phyloP scores from a whole-genome alignment of 2,329 filamentous ascomycete genomes.

The Colletotrichum scovillei region DNA sequence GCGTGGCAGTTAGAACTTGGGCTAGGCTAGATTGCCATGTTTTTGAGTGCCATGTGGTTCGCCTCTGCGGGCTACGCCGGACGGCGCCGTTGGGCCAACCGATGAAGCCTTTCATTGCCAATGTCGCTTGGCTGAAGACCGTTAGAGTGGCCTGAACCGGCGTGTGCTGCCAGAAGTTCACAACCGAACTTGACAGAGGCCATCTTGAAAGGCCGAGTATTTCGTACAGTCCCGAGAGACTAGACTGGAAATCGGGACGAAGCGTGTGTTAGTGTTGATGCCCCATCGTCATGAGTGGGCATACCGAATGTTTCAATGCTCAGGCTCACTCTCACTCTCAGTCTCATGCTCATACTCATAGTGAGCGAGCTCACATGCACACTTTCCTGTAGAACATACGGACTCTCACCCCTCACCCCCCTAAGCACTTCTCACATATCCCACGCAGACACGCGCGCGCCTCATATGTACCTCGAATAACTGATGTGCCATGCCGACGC shows the following conservation, averaged over 20 bases:
- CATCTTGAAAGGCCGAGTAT: not conserved
- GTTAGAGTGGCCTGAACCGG: not conserved
- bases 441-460: not conserved
- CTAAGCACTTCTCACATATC: not conserved
- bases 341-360: not conserved
- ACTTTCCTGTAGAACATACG: not conserved
- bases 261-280: not conserved
- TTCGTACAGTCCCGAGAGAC: not conserved
- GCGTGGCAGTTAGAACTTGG: not conserved
- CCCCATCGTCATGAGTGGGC: not conserved
- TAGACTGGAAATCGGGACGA: not conserved
- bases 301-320: not conserved
- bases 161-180: not conserved
- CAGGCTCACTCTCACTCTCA: not conserved
- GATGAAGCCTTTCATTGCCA: not conserved
- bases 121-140: conserved; percentile 4
- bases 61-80: conserved; percentile 11
- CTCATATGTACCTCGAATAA: not conserved
- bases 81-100: not conserved
- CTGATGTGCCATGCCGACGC: not conserved
- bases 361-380: not conserved
- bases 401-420: not conserved
- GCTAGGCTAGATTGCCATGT: conserved; percentile 9
- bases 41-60: not conserved
- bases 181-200: too few species aligned